A percentile compares a stretch with the other conserved stretches of the same genome.
Conservation (phyloP, 2,329 filamentous ascomycete species). For the Lasiodiplodia gonubiensis region DNA sequence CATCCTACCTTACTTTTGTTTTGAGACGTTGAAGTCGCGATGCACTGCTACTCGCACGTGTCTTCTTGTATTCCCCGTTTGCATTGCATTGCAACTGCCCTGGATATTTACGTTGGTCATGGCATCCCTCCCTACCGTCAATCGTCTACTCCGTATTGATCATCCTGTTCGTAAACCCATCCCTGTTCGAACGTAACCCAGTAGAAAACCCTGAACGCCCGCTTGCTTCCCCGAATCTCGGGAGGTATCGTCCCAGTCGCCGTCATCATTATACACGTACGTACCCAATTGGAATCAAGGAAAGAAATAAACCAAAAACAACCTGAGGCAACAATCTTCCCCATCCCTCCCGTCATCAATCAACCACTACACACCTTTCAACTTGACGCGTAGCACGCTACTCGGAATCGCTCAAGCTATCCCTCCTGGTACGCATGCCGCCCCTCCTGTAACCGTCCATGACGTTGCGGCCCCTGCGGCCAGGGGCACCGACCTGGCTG, state of each 20-base stretch:
- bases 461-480: slow-evolving; percentile 47
- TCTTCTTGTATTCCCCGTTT: background rate
- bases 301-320: background rate
- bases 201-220: slow-evolving; percentile 7
- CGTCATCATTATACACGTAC: slow-evolving; percentile 7
- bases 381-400: background rate
- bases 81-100: background rate
- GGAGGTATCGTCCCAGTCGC: background rate
- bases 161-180: background rate
- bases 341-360: background rate
- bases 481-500: slow-evolving; percentile 46
- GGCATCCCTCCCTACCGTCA: background rate
- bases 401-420: slow-evolving; percentile 57
- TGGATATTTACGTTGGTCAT: background rate
- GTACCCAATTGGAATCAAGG: background rate
- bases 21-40: background rate
- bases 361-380: too few species aligned
- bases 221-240: background rate
- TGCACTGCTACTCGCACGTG: background rate
- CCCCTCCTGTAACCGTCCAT: slow-evolving; percentile 51
- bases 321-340: background rate
- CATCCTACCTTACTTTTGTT: background rate
- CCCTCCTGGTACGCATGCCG: slow-evolving; percentile 53
- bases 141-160: background rate
- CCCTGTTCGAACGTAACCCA: background rate